Conservation (phyloP, 2,329 filamentous ascomycete species). For the Chaetomiaceae sp. region DNA sequence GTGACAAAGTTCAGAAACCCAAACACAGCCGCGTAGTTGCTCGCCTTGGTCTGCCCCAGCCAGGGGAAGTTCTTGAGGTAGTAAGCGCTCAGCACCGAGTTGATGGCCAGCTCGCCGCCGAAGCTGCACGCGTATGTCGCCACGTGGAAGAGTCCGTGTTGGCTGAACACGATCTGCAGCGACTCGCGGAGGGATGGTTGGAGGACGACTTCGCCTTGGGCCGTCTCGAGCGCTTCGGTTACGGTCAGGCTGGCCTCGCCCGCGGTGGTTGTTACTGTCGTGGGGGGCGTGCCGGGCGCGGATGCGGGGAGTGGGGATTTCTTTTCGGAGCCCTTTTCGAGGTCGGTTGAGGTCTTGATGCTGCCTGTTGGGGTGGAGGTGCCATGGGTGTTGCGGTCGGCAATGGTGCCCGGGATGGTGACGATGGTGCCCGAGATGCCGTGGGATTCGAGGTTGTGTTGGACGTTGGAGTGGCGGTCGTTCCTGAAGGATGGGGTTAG, state of each 20-base stretch:
- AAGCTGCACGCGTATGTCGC: conserved; percentile 58
- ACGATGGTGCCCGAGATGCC: conserved; percentile 39
- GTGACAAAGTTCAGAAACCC: conserved; percentile 67
- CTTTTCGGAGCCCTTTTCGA: conserved; percentile 24
- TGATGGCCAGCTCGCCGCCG: conserved; percentile 59
- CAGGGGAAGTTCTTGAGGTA: conserved; percentile 55
- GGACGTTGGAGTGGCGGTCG: conserved; percentile 58
- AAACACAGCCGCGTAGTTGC: conserved; percentile 65
- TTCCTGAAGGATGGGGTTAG: conserved; percentile 37
- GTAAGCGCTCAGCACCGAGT: conserved; percentile 54
- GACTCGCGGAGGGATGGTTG: conserved; percentile 52
- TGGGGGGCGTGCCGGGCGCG: too few relatives aligned
- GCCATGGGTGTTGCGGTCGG: conserved; percentile 27
- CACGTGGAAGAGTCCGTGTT: conserved; percentile 51
- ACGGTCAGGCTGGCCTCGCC: conserved; percentile 43
- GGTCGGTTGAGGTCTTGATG: conserved; percentile 28
- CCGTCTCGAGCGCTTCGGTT: conserved; percentile 36
- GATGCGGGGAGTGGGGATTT: conserved; percentile 31
- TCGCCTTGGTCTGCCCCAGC: conserved; percentile 53
- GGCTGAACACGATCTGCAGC: conserved; percentile 43
- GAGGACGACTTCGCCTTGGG: conserved; percentile 47
- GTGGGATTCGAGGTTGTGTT: conserved; percentile 43
- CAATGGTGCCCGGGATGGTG: conserved; percentile 40
- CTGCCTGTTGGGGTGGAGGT: conserved; percentile 44
- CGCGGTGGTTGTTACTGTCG: too few relatives aligned